Percentiles rank a stretch among this genome's conserved stretches.
These are phyloP conservation scores for Boletus coccyginus DNA, from an alignment of 768 basidiomycete genomes.

Conservation along the genomic window DNA sequence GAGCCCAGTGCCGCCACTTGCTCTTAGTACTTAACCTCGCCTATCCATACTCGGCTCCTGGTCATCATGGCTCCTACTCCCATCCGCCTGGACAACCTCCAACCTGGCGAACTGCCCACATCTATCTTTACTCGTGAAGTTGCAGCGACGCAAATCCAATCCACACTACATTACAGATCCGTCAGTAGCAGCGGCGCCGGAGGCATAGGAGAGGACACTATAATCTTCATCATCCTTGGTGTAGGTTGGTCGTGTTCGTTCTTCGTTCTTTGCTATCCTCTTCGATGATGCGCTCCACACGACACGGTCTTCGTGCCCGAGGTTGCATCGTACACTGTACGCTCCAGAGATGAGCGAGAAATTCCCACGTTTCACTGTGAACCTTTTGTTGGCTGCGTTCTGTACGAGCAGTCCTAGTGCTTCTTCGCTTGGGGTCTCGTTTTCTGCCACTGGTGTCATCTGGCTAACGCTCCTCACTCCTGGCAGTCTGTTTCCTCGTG, in stretches of 20 bases:
- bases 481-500: constrained; percentile 21
- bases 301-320: background rate
- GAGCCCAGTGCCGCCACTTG: constrained; percentile 8
- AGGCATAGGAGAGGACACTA: constrained; percentile 12
- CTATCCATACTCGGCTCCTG: background rate
- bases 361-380: background rate
- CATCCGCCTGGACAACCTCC: background rate
- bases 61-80: constrained; percentile 11
- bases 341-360: background rate
- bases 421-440: background rate
- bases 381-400: background rate
- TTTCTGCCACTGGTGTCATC: background rate
- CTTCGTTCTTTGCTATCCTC: background rate
- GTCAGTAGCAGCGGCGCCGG: background rate
- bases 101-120: background rate
- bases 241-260: constrained; percentile 23
- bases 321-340: background rate
- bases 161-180: constrained; percentile 11
- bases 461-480: constrained; percentile 11
- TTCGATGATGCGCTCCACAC: background rate
- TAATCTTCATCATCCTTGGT: constrained; percentile 23
- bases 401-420: background rate
- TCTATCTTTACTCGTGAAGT: background rate
- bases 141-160: constrained; percentile 3
- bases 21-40: constrained; percentile 16